Evolutionary conservation across 139 green algal genomes (phyloP).

Genomic region (Picochlorum sp.): DNA sequence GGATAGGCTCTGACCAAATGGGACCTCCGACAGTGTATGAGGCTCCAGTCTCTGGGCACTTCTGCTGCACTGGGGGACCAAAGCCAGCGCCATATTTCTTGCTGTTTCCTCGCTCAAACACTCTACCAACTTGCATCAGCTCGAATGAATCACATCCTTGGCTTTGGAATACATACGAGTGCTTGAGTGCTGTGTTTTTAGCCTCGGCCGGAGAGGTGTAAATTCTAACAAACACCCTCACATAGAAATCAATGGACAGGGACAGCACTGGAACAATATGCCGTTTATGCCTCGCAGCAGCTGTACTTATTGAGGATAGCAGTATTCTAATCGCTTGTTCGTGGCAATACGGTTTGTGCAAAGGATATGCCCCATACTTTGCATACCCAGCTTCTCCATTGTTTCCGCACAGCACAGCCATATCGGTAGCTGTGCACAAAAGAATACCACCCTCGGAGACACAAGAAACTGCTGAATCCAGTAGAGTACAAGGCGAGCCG

Average conservation of each 20-base stretch:
- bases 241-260: constrained; percentile 93
- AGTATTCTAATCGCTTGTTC: constrained; percentile 92
- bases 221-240: constrained; percentile 89
- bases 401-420: constrained; percentile 96
- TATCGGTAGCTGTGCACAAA: constrained; percentile 92
- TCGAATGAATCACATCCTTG: constrained; percentile 84
- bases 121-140: constrained; percentile 58
- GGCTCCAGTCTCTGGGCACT: constrained; percentile 65
- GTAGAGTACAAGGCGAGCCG: constrained; percentile 77
- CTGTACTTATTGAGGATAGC: constrained; percentile 64
- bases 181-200: constrained; percentile 65
- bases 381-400: constrained; percentile 83
- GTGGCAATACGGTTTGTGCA: constrained; percentile 89
- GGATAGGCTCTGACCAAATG: constrained; percentile 83
- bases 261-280: constrained; percentile 87
- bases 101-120: constrained; percentile 22
- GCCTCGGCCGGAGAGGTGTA: constrained; percentile 57
- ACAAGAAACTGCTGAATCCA: constrained; percentile 85
- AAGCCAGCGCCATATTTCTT: constrained; percentile 48
- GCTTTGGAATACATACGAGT: constrained; percentile 89
- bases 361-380: constrained; percentile 90
- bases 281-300: constrained; percentile 73
- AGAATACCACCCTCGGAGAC: constrained; percentile 90
- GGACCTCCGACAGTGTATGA: constrained; percentile 85
- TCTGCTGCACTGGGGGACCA: constrained; percentile 51